phyloP scores from a whole-genome alignment of 169 alveolate species.

The Cryptosporidium meleagridis region DNA sequence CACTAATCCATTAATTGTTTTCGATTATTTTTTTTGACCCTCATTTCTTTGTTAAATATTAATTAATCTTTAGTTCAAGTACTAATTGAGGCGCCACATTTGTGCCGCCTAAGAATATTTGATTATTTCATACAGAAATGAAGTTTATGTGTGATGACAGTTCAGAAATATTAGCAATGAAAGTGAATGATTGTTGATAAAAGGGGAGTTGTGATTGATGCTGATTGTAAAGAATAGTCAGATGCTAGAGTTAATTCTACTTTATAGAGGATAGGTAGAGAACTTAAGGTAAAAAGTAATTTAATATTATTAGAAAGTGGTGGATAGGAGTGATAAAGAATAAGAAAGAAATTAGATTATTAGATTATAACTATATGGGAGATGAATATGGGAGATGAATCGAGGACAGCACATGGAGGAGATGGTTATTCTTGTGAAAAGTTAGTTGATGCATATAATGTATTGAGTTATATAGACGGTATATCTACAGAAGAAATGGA shows the following conservation, averaged over 20 bases:
- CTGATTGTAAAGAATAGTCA: neutral
- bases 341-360: neutral
- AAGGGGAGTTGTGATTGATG: neutral
- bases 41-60: neutral
- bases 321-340: neutral
- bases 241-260: neutral
- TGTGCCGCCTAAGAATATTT: neutral
- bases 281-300: neutral
- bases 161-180: neutral
- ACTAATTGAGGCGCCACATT: neutral
- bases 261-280: neutral
- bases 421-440: neutral
- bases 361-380: neutral
- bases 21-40: neutral
- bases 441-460: neutral
- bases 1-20: constrained; percentile 1
- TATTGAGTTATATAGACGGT: constrained; percentile 25
- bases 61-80: constrained; percentile 5
- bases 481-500: constrained; percentile 17
- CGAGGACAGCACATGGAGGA: neutral
- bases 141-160: neutral
- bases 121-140: neutral
- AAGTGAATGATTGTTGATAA: neutral
- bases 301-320: too few relatives aligned
- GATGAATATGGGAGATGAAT: neutral